phyloP scores from a whole-genome alignment of 306 rosid genomes.

The Benincasa hispida region DNA sequence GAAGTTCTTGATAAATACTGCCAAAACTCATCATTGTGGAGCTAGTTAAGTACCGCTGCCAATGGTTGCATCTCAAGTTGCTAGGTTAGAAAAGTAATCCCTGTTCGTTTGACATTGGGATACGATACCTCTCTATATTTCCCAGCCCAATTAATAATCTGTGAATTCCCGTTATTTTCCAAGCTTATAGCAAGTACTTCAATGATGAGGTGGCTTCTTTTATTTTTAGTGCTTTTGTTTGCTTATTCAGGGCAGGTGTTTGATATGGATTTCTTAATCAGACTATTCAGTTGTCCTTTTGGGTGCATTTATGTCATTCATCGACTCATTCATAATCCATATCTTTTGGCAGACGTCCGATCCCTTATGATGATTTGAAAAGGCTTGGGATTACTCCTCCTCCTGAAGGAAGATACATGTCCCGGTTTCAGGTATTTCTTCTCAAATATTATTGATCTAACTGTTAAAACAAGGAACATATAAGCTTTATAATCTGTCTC shows the following conservation, averaged over 20 bases:
- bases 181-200: not conserved
- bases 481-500: not conserved
- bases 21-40: not conserved
- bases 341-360: slow-evolving; percentile 44
- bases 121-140: not conserved
- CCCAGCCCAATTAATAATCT: not conserved
- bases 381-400: slow-evolving; percentile 86
- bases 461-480: not conserved
- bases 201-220: not conserved
- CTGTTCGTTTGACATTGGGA: not conserved
- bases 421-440: slow-evolving; percentile 58
- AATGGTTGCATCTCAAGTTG: not conserved
- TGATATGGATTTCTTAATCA: not conserved
- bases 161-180: not conserved
- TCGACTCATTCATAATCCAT: not conserved
- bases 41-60: not conserved
- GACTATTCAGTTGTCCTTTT: not conserved
- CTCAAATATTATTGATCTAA: not conserved
- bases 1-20: not conserved
- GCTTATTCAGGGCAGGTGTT: not conserved
- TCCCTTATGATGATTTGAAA: slow-evolving; percentile 62
- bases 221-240: not conserved
- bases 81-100: not conserved
- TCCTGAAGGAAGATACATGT: slow-evolving; percentile 80
- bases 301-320: not conserved